phyloP scores from a whole-genome alignment of 2,329 filamentous ascomycete genomes.

The Hypoxylon sp. region DNA sequence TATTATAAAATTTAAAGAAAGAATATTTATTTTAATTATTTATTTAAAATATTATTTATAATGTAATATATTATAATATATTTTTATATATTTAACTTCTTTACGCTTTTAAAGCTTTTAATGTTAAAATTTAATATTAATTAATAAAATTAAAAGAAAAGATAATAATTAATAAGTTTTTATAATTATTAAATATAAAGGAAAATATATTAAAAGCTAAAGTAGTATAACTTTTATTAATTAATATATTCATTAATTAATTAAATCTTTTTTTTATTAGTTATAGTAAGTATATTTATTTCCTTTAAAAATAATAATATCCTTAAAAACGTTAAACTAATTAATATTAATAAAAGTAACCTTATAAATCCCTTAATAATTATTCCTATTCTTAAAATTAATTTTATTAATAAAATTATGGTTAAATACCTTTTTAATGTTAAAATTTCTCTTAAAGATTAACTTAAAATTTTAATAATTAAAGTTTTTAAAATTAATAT shows the following conservation, averaged over 20 bases:
- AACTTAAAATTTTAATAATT: not conserved
- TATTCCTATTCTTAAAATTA: too few relatives aligned
- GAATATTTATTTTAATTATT: not conserved
- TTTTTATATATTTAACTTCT: not conserved
- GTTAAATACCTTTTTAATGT: too few relatives aligned
- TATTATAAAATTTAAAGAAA: not conserved
- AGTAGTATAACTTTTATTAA: not conserved
- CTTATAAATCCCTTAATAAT: too few relatives aligned
- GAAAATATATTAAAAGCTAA: not conserved
- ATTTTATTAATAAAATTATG: too few relatives aligned
- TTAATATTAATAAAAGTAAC: slow-evolving; percentile 9
- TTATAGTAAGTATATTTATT: not conserved
- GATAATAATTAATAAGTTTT: not conserved
- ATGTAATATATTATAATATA: not conserved
- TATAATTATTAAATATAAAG: not conserved
- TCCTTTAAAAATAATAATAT: not conserved
- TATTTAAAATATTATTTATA: not conserved
- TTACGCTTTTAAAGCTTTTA: not conserved
- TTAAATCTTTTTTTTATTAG: not conserved
- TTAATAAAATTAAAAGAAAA: not conserved
- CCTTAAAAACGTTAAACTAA: not conserved
- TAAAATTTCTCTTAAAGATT: not conserved
- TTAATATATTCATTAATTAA: not conserved
- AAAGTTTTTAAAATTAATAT: too few relatives aligned
- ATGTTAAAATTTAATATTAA: not conserved